A percentile compares a stretch with the other conserved stretches of the same genome.
phyloP scores from a whole-genome alignment of 257 asterid genomes.

The Przewalskia tangutica region DNA sequence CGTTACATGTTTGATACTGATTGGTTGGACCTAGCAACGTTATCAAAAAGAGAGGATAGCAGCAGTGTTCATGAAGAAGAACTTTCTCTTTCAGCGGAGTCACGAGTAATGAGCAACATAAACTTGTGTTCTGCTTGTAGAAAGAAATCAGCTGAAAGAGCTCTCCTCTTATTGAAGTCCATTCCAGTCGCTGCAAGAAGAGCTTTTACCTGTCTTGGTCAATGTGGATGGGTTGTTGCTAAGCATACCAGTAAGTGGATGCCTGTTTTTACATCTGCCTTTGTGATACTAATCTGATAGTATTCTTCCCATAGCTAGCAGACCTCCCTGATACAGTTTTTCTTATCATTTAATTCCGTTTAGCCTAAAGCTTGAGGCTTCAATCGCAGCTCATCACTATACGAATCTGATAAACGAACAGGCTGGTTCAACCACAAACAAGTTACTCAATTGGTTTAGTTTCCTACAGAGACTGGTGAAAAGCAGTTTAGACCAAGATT shows the following conservation, averaged over 20 bases:
- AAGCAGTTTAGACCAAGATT: neutral
- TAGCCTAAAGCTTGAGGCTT: neutral
- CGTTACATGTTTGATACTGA: slow-evolving; percentile 67
- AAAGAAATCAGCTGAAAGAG: slow-evolving; percentile 45
- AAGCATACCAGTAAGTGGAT: slow-evolving; percentile 56
- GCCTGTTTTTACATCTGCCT: slow-evolving; percentile 5
- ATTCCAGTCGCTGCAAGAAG: slow-evolving; percentile 80
- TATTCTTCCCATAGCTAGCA: neutral
- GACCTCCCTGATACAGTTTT: neutral
- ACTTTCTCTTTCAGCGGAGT: neutral
- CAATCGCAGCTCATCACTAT: neutral
- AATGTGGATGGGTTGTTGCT: slow-evolving; percentile 51
- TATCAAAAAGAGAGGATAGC: slow-evolving; percentile 25
- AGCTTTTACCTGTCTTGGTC: slow-evolving; percentile 63
- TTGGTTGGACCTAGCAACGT: slow-evolving; percentile 58
- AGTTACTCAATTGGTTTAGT: neutral
- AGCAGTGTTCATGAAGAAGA: slow-evolving; percentile 10
- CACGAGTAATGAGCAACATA: slow-evolving; percentile 7
- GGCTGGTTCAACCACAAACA: neutral
- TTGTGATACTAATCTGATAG: neutral
- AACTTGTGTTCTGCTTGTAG: slow-evolving; percentile 29
- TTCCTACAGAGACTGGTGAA: neutral
- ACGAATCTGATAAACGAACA: neutral
- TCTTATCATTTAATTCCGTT: neutral
- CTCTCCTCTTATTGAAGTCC: slow-evolving; percentile 47